phyloP scores from a whole-genome alignment of 2,329 filamentous ascomycete genomes.

The Colletotrichum musae region DNA sequence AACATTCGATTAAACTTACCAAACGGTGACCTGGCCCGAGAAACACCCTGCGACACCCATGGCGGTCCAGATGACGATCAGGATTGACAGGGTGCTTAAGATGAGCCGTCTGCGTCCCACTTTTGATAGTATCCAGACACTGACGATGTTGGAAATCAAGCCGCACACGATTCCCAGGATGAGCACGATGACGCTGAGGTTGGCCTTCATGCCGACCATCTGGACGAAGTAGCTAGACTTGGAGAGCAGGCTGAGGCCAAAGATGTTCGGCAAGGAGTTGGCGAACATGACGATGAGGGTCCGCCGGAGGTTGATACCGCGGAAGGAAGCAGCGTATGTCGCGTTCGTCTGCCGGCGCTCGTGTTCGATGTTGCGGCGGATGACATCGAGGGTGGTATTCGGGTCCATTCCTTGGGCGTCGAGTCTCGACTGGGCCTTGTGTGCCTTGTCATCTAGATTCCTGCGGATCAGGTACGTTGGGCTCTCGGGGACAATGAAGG shows the following conservation, averaged over 20 bases:
- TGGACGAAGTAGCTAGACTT: slow-evolving; percentile 58
- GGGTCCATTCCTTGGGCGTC: slow-evolving; percentile 57
- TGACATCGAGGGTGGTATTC: slow-evolving; percentile 57
- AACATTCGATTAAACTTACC: slow-evolving; percentile 47
- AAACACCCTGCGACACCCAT: slow-evolving; percentile 65
- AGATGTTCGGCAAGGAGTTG: slow-evolving; percentile 58
- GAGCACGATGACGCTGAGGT: slow-evolving; percentile 57
- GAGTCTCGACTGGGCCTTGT: slow-evolving; percentile 64
- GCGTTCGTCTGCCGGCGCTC: slow-evolving; percentile 48
- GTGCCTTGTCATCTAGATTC: slow-evolving; percentile 54
- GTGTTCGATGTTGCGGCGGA: slow-evolving; percentile 64
- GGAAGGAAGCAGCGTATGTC: slow-evolving; percentile 61
- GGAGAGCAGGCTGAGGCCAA: slow-evolving; percentile 60
- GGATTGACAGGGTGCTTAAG: slow-evolving; percentile 50
- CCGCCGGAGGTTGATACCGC: slow-evolving; percentile 56
- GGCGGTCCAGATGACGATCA: slow-evolving; percentile 56
- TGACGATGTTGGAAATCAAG: slow-evolving; percentile 58
- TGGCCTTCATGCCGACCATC: slow-evolving; percentile 52
- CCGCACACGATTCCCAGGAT: slow-evolving; percentile 62
- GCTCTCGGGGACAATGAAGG: slow-evolving; percentile 64
- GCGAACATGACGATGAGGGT: slow-evolving; percentile 59
- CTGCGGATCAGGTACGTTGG: slow-evolving; percentile 64
- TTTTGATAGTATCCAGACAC: slow-evolving; percentile 59
- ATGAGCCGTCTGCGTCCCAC: slow-evolving; percentile 57
- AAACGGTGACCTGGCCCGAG: slow-evolving; percentile 53